phyloP scores from a whole-genome alignment of 495 filamentous ascomycete species.

The Beverwykella pulmonaria region DNA sequence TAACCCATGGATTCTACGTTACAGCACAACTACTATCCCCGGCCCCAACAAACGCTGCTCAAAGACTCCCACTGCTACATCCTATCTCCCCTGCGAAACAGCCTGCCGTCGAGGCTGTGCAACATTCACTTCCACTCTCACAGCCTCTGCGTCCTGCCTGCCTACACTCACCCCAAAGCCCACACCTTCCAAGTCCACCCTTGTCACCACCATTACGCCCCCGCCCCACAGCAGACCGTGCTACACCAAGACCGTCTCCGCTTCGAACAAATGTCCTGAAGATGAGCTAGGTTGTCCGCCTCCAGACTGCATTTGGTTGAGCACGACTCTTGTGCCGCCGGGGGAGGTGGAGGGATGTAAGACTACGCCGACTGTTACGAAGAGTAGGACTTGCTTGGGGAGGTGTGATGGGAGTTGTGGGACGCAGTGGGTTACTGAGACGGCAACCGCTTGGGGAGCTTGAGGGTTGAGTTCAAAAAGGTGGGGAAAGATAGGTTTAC shows the following conservation, averaged over 20 bases:
- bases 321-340: conserved; percentile 4
- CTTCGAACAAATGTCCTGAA: conserved; percentile 18
- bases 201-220: neutral
- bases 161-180: neutral
- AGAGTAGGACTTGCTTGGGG: conserved; percentile 8
- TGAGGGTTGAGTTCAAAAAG: conserved; percentile 2
- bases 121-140: conserved; percentile 6
- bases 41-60: conserved; percentile 14
- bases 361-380: conserved; percentile 10
- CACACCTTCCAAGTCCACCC: neutral
- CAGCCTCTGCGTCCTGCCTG: neutral
- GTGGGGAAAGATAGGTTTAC: too few relatives aligned
- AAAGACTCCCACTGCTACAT: conserved; percentile 16
- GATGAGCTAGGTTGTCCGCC: conserved; percentile 1
- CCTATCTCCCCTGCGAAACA: conserved; percentile 12
- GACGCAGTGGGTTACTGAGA: conserved; percentile 22
- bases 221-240: neutral
- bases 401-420: conserved; percentile 13
- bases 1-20: neutral
- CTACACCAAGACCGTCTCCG: conserved; percentile 7
- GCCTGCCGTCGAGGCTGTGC: conserved; percentile 10
- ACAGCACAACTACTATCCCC: conserved; percentile 18
- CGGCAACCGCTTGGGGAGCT: conserved; percentile 9
- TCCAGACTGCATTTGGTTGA: conserved; percentile 16
- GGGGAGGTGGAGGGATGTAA: neutral